phyloP scores from a whole-genome alignment of 2,329 filamentous ascomycete genomes.

The Paracoccidioides brasiliensis region DNA sequence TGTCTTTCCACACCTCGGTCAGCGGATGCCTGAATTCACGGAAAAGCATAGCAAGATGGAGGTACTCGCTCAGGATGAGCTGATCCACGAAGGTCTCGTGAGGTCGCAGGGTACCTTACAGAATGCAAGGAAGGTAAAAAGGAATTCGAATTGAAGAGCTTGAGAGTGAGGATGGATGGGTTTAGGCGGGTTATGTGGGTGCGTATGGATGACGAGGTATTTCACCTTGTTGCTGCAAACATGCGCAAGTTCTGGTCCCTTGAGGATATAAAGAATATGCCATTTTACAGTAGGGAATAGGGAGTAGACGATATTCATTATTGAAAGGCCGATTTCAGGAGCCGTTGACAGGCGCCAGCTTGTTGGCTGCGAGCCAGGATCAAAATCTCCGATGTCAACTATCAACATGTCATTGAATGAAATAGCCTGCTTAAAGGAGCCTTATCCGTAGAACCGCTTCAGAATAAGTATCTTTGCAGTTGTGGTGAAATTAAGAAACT shows the following conservation, averaged over 20 bases:
- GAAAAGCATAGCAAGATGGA: conserved; percentile 39
- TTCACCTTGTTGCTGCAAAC: conserved; percentile 65
- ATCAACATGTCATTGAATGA: no score
- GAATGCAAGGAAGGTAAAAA: conserved; percentile 50
- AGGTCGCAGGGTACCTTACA: conserved; percentile 51
- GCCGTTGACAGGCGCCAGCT: no score
- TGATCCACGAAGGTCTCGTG: conserved; percentile 67
- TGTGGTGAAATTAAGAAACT: no score
- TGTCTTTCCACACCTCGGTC: conserved; percentile 65
- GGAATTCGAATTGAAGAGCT: conserved; percentile 41
- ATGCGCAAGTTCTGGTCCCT: conserved; percentile 73
- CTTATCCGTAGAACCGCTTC: no score
- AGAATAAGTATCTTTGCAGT: no score
- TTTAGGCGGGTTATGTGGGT: conserved; percentile 70
- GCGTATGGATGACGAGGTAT: conserved; percentile 76
- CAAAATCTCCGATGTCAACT: no score
- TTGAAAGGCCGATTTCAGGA: no score
- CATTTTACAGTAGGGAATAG: conserved; percentile 41
- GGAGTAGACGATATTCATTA: no score
- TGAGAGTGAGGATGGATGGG: conserved; percentile 60
- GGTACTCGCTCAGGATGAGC: conserved; percentile 59
- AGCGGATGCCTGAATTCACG: conserved; percentile 66
- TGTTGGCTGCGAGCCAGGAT: no score
- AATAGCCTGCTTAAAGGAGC: no score
- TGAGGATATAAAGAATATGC: conserved; percentile 59